A percentile compares a stretch with the other conserved stretches of the same genome.
Conservation (phyloP, 345 rosid genomes). For the Diplotaxis tenuifolia region DNA sequence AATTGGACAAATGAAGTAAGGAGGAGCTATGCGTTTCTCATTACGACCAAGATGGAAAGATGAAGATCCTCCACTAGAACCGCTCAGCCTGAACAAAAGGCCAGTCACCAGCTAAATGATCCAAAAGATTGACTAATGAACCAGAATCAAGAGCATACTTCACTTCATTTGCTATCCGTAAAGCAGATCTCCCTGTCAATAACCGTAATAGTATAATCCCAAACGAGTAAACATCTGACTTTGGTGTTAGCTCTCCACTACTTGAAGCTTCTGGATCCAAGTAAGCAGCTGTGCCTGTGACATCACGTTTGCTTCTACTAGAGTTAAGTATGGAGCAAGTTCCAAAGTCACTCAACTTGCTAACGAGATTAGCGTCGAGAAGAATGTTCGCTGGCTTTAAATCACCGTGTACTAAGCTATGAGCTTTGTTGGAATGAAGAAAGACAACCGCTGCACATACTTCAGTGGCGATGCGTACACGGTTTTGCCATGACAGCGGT, state of each 20-base stretch:
- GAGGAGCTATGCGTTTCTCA: constrained; percentile 58
- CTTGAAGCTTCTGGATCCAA: constrained; percentile 79
- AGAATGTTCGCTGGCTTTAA: constrained; percentile 85
- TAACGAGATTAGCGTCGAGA: constrained; percentile 66
- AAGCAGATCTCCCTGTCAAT: constrained; percentile 70
- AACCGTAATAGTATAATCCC: constrained; percentile 72
- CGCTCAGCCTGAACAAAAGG: constrained; percentile 86
- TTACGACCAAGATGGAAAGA: constrained; percentile 49
- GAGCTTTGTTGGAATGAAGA: constrained; percentile 81
- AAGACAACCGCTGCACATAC: constrained; percentile 79
- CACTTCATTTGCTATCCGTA: constrained; percentile 68
- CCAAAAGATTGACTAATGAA: constrained; percentile 57
- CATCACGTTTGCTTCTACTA: constrained; percentile 42
- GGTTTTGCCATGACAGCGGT: constrained; percentile 85
- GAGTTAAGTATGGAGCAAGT: constrained; percentile 51
- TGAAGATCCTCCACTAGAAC: constrained; percentile 66
- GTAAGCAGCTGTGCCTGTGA: constrained; percentile 69
- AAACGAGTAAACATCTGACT: constrained; percentile 85
- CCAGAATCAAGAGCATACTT: constrained; percentile 60
- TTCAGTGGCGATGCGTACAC: constrained; percentile 77
- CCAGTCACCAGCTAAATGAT: constrained; percentile 96
- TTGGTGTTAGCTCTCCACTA: constrained; percentile 74
- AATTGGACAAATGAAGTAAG: constrained; percentile 80
- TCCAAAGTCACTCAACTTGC: constrained; percentile 89
- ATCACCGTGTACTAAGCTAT: constrained; percentile 84